These are phyloP conservation scores for Cucurbita pepo DNA, from an alignment of 306 rosid species.

Conservation along the genomic window DNA sequence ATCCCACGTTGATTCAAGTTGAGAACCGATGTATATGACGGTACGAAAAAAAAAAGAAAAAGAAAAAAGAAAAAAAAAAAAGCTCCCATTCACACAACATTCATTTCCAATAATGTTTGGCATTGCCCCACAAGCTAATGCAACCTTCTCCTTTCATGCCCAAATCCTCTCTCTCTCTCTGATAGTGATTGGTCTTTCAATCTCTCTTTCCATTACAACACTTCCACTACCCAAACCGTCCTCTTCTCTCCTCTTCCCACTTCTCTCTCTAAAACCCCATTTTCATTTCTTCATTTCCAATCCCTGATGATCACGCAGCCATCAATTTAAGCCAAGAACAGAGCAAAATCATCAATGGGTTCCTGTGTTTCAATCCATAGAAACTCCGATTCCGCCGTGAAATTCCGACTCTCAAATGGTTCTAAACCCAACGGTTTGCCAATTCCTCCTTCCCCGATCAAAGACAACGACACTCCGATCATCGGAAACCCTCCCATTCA, in stretches of 20 bases:
- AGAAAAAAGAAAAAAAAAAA: too few relatives aligned
- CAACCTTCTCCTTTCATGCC: slow-evolving; percentile 28
- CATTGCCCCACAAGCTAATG: not conserved
- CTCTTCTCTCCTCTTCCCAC: not conserved
- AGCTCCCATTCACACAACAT: not conserved
- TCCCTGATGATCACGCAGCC: slow-evolving; percentile 22
- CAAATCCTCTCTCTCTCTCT: slow-evolving; percentile 8
- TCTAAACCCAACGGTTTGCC: slow-evolving; percentile 34
- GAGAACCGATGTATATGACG: too few relatives aligned
- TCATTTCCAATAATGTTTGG: not conserved
- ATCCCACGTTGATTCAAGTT: too few relatives aligned
- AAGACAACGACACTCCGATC: slow-evolving; percentile 23
- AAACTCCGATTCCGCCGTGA: slow-evolving; percentile 41
- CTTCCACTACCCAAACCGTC: slow-evolving; percentile 13
- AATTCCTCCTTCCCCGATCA: slow-evolving; percentile 53
- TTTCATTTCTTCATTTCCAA: slow-evolving; percentile 4
- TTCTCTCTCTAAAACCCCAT: slow-evolving; percentile 11
- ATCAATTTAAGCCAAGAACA: slow-evolving; percentile 9
- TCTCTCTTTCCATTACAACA: slow-evolving; percentile 12
- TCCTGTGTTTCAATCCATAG: slow-evolving; percentile 41
- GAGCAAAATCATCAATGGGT: slow-evolving; percentile 34
- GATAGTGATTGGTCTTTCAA: not conserved
- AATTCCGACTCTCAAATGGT: slow-evolving; percentile 29
- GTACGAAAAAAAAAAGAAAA: too few relatives aligned
- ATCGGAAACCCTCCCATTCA: not conserved